Conservation (phyloP, 1,284 basidiomycete species). For the Prillingera fragicola region DNA sequence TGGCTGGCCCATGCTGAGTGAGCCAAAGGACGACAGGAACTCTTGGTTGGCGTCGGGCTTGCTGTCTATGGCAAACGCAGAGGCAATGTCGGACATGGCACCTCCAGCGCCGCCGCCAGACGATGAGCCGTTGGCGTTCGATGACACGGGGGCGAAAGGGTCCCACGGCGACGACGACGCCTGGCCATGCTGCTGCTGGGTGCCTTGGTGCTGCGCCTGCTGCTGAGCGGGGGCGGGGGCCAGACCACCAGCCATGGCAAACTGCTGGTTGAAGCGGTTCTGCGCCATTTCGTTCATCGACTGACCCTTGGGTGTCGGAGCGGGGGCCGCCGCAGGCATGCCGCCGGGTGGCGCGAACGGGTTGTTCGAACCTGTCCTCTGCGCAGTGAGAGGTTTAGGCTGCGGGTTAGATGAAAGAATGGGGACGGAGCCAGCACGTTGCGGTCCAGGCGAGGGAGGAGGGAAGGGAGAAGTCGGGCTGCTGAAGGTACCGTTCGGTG, state of each 20-base stretch:
- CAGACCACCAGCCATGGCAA: conserved; percentile 8
- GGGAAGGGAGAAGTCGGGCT: conserved; percentile 31
- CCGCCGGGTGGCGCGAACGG: conserved; percentile 76
- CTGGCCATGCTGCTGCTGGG: no score
- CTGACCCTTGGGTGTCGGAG: conserved; percentile 66
- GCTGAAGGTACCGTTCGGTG: no score
- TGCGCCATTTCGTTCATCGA: conserved; percentile 74
- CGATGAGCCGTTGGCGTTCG: not conserved
- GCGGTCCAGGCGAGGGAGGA: conserved; percentile 26
- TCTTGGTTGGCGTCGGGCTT: conserved; percentile 3
- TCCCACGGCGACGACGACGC: conserved; percentile 5
- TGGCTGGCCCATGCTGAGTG: not conserved
- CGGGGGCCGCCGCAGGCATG: conserved; percentile 36
- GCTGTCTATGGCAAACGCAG: conserved; percentile 36
- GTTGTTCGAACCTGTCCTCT: conserved; percentile 90
- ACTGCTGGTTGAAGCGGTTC: conserved; percentile 40
- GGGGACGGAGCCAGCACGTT: conserved; percentile 50
- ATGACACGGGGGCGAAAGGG: conserved; percentile 2
- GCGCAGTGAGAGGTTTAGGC: conserved; percentile 61
- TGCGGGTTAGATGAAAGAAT: conserved; percentile 46
- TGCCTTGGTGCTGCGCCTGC: conserved; percentile 6
- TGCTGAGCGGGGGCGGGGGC: not conserved
- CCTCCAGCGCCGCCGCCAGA: conserved; percentile 5
- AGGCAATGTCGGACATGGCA: conserved; percentile 42
- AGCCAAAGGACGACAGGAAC: not conserved